phyloP scores from a whole-genome alignment of 768 basidiomycete genomes.

The Boletus subcaerulescens region DNA sequence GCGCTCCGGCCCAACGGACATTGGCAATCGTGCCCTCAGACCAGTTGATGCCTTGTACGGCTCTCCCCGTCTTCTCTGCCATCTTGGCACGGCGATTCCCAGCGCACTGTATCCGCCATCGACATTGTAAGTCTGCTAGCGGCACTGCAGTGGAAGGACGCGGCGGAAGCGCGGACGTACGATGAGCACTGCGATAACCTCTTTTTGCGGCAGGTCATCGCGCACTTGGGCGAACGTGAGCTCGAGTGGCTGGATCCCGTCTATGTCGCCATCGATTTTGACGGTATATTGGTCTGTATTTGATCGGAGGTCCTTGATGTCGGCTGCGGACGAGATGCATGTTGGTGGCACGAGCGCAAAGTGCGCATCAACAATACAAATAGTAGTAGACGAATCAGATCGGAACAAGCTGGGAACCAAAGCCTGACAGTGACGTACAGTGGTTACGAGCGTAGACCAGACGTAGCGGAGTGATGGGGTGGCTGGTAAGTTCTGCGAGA shows the following conservation, averaged over 20 bases:
- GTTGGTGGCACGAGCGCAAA: neutral
- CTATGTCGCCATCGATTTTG: constrained; percentile 27
- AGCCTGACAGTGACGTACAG: constrained; percentile 39
- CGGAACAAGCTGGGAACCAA: neutral
- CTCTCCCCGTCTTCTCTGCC: constrained; percentile 46
- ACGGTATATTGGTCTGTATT: constrained; percentile 23
- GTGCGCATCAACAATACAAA: no score
- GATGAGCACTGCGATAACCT: constrained; percentile 55
- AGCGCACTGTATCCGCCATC: constrained; percentile 42
- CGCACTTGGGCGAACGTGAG: constrained; percentile 22
- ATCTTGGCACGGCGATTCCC: constrained; percentile 68
- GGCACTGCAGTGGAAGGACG: no score
- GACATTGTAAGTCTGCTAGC: neutral
- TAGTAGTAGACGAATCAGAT: neutral
- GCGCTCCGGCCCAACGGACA: constrained; percentile 62
- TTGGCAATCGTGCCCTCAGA: constrained; percentile 69
- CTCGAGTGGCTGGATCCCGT: constrained; percentile 7
- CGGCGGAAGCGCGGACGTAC: constrained; percentile 30
- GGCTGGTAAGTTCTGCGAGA: constrained; percentile 48
- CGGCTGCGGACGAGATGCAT: constrained; percentile 14
- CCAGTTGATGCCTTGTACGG: constrained; percentile 61
- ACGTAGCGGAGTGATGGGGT: constrained; percentile 54
- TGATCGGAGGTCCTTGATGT: constrained; percentile 22
- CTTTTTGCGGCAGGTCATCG: constrained; percentile 14
- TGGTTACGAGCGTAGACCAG: constrained; percentile 75